Percentiles rank a stretch among this genome's conserved stretches.
phyloP scores from a whole-genome alignment of 371 early-diverging fungal species.

The Saksenaea vasiformis region DNA sequence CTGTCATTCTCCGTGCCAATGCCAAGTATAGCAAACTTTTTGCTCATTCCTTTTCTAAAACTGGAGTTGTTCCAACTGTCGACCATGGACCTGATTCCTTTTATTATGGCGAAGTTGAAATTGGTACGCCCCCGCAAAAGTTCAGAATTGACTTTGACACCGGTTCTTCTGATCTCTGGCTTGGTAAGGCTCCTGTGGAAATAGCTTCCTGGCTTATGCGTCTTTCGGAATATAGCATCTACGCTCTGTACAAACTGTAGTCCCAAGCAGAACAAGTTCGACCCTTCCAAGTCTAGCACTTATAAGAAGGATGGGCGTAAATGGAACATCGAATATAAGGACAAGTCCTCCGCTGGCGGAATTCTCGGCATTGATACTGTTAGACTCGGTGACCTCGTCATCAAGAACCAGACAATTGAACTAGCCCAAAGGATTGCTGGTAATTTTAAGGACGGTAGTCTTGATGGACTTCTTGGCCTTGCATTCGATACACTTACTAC shows the following conservation, averaged over 20 bases:
- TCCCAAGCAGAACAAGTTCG: slow-evolving; percentile 35
- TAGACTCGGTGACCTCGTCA: slow-evolving; percentile 28
- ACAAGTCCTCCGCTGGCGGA: slow-evolving; percentile 43
- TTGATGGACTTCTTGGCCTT: slow-evolving; percentile 41
- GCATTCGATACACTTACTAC: slow-evolving; percentile 53
- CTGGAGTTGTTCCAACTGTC: slow-evolving; percentile 17
- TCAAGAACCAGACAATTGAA: slow-evolving; percentile 27
- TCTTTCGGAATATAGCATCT: slow-evolving; percentile 35
- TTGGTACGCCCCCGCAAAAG: slow-evolving; percentile 69
- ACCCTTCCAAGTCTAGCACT: slow-evolving; percentile 46
- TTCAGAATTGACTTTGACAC: slow-evolving; percentile 75
- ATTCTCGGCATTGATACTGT: slow-evolving; percentile 28
- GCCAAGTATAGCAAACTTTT: slow-evolving; percentile 18
- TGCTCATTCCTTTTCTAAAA: neutral
- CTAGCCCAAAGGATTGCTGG: slow-evolving; percentile 22
- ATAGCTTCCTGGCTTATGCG: slow-evolving; percentile 38
- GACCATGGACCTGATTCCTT: slow-evolving; percentile 27
- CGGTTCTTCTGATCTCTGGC: slow-evolving; percentile 71
- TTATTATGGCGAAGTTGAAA: slow-evolving; percentile 56
- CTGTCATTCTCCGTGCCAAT: slow-evolving; percentile 15
- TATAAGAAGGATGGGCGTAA: slow-evolving; percentile 40
- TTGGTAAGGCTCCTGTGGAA: slow-evolving; percentile 25
- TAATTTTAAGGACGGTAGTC: slow-evolving; percentile 14
- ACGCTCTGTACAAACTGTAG: no score
- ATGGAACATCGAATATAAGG: slow-evolving; percentile 56